Conservation (phyloP, 2,329 filamentous ascomycete species). For the Trichoderma semiorbis region DNA sequence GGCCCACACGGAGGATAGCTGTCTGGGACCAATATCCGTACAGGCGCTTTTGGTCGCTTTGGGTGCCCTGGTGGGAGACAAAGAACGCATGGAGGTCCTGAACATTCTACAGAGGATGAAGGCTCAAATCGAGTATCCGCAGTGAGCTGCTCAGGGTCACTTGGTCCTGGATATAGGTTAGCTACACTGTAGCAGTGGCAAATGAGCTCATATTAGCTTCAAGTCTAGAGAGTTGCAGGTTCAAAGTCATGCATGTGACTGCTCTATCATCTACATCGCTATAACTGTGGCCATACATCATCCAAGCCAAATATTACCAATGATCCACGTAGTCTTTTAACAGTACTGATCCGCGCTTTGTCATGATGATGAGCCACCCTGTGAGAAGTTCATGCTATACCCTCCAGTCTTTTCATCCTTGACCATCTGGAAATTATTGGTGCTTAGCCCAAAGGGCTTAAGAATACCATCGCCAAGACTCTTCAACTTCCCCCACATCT, state of each 20-base stretch:
- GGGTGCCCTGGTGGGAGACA: constrained; percentile 62
- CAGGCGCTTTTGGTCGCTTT: constrained; percentile 76
- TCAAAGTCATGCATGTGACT: background rate
- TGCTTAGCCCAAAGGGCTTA: constrained; percentile 89
- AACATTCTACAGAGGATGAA: constrained; percentile 76
- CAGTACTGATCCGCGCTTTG: background rate
- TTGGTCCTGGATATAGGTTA: background rate
- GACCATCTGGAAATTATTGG: constrained; percentile 90
- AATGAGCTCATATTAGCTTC: background rate
- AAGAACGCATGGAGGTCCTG: constrained; percentile 81
- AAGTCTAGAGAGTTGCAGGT: background rate
- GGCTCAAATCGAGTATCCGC: constrained; percentile 73
- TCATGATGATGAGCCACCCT: constrained; percentile 25
- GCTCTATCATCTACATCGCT: background rate
- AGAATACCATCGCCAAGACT: constrained; percentile 87
- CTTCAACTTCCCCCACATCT: constrained; percentile 98
- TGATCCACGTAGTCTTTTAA: background rate
- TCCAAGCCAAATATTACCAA: background rate
- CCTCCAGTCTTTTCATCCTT: constrained; percentile 87
- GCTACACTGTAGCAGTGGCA: background rate
- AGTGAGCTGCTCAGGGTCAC: constrained; percentile 60
- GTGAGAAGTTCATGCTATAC: constrained; percentile 86
- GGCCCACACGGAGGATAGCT: constrained; percentile 76
- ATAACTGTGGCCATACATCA: background rate
- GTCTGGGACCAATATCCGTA: constrained; percentile 74